Base-by-base conservation (phyloP, 2,329 filamentous ascomycete species). In the Lachnellula hyalina region DNA sequence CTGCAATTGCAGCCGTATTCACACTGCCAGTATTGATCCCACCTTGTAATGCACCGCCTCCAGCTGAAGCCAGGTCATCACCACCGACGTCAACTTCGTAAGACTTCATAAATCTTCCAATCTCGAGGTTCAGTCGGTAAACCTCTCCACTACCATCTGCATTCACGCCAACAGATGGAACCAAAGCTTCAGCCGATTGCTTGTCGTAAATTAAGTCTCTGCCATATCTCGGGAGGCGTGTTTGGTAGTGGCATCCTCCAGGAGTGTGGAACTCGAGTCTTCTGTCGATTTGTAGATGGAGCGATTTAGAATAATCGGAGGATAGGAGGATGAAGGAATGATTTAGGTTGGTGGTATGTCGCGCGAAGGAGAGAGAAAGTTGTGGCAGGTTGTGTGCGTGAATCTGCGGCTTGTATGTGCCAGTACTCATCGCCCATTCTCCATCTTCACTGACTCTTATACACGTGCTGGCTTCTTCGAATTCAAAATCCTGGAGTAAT, bases 371-470 rank as follows among this genome's bases (percentile, higher is more conserved):
- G n/a, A 99, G 81, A 9, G 93, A 93, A 21, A 97, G 80, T 68
- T 97, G 91, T 38, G 92, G 88, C 5, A 97, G 83, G 69, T 96
- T 90, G 73, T 99, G 95, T n/a, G 90, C 87, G 69, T 97, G 94
- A 56, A 97, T 96, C 71, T 96, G 90, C 1, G 88, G 77, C 71
- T 78, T 83, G 71, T 84, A 86, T 52, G 83, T 86, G 75, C 90
- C 91, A 51, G 92, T 95, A 67, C 89, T 95, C 89, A 96, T 94
- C 41, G 94, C 84, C 92, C 94, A 99, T 69, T 97, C 87, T 48
- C 93, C 93, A 81, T 99, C 94, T 55, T 96, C 92, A 65, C 90
- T 96, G 60, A 94, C 83, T 49, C 90, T 83, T 60, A 99, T 84
- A 69, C 93, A 96, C 63, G 86, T 84, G 69, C 91, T 96, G 41